These are phyloP conservation scores for Trypanosoma scelopori DNA, from an alignment of 208 protist species.

Conservation along the genomic window DNA sequence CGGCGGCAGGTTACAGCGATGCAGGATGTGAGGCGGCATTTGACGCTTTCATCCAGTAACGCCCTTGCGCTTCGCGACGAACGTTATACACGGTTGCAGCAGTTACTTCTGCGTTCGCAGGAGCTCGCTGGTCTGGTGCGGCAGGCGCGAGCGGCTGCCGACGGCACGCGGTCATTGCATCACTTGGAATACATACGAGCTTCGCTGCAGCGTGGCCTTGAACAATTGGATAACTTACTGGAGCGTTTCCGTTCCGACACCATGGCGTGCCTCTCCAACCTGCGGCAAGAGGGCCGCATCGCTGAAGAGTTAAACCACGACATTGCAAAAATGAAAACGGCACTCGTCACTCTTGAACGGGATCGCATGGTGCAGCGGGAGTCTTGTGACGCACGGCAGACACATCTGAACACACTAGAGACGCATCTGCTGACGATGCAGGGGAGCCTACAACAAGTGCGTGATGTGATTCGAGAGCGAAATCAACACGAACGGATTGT, in stretches of 20 bases:
- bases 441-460: slow-evolving; percentile 27
- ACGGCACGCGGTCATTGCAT: slow-evolving; percentile 18
- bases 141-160: slow-evolving; percentile 7
- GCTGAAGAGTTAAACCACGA: slow-evolving; percentile 36
- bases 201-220: slow-evolving; percentile 31
- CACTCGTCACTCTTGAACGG: slow-evolving; percentile 13
- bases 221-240: slow-evolving; percentile 39
- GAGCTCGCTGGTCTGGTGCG: slow-evolving; percentile 23
- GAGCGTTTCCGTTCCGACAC: slow-evolving; percentile 32
- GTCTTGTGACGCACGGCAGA: slow-evolving; percentile 24
- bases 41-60: slow-evolving; percentile 8
- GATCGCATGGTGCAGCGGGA: slow-evolving; percentile 19
- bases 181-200: slow-evolving; percentile 29
- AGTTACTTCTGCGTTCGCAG: slow-evolving; percentile 21
- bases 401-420: slow-evolving; percentile 24
- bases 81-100: slow-evolving; percentile 19
- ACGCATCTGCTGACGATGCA: slow-evolving; percentile 20
- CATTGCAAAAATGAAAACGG: slow-evolving; percentile 19
- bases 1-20: slow-evolving; percentile 23
- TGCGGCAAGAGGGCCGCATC: slow-evolving; percentile 32
- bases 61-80: slow-evolving; percentile 30
- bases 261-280: slow-evolving; percentile 29
- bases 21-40: slow-evolving; percentile 11
- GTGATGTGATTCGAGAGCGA: background rate
- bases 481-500: slow-evolving; percentile 19